Evolutionary conservation across 805 yeast species (phyloP).

Genomic region (Zygotorulaspora danielsina): DNA sequence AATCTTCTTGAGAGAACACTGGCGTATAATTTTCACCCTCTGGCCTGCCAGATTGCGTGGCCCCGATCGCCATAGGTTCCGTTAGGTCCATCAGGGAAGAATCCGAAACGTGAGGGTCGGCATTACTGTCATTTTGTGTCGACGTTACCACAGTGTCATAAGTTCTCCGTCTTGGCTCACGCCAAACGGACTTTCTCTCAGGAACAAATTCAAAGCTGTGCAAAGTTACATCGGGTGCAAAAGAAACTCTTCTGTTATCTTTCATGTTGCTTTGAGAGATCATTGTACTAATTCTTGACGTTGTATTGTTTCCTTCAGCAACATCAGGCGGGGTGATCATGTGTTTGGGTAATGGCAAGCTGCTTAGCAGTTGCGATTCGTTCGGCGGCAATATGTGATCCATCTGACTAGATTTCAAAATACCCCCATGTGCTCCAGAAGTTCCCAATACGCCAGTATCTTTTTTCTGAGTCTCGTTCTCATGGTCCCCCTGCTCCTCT

Average conservation of each 20-base stretch:
- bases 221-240: constrained; percentile 70
- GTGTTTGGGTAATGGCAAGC: constrained; percentile 8
- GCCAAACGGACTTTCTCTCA: constrained; percentile 11
- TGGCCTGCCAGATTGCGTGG: neutral
- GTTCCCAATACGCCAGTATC: neutral
- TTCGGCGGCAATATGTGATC: constrained; percentile 2
- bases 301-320: constrained; percentile 29
- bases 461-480: no score
- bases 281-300: constrained; percentile 26
- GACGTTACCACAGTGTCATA: constrained; percentile 10
- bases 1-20: constrained; percentile 15
- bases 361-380: constrained; percentile 2
- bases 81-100: constrained; percentile 10
- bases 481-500: no score
- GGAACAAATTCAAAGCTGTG: constrained; percentile 49
- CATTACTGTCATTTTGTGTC: constrained; percentile 10
- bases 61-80: constrained; percentile 1
- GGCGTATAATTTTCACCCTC: constrained; percentile 2
- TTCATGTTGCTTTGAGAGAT: constrained; percentile 14
- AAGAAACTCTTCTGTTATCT: constrained; percentile 55
- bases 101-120: constrained; percentile 1
- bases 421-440: constrained; percentile 7
- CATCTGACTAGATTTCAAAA: constrained; percentile 13
- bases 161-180: constrained; percentile 24
- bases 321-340: constrained; percentile 13